Percentiles rank a stretch among this genome's conserved stretches.
Conservation (phyloP, 2,329 filamentous ascomycete genomes). For the Myriosclerotinia duriaeana region DNA sequence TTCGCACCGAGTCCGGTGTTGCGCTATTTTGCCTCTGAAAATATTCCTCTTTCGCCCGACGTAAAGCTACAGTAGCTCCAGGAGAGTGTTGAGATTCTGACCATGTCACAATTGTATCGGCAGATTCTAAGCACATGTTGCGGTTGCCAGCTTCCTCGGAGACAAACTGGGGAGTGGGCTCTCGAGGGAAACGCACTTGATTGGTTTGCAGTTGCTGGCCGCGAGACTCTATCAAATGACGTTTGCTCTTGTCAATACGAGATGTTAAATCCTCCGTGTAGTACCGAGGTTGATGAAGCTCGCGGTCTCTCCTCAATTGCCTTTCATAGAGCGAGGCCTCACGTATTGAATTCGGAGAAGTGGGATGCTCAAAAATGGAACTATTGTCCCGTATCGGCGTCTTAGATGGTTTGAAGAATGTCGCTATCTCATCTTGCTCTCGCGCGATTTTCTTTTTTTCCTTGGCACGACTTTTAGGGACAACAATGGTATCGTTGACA, state of each 20-base stretch:
- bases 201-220: neutral
- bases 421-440: conserved; percentile 36
- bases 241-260: neutral
- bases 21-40: conserved; percentile 25
- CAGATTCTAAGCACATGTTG: conserved; percentile 25
- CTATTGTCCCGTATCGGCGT: conserved; percentile 26
- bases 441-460: conserved; percentile 30
- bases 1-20: conserved; percentile 34
- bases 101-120: conserved; percentile 35
- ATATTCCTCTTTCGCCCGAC: neutral
- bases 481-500: conserved; percentile 36
- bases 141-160: neutral
- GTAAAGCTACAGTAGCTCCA: conserved; percentile 5
- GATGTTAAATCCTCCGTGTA: neutral
- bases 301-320: conserved; percentile 2
- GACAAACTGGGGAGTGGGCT: neutral
- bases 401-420: conserved; percentile 35
- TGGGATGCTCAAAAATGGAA: conserved; percentile 17
- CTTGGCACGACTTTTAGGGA: conserved; percentile 34
- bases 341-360: conserved; percentile 4
- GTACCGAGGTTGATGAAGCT: neutral
- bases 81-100: conserved; percentile 35
- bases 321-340: conserved; percentile 16
- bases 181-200: neutral
- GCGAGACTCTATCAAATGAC: neutral